phyloP scores from a whole-genome alignment of 352 stramenopile genomes.

The Pseudoperonospora humuli region DNA sequence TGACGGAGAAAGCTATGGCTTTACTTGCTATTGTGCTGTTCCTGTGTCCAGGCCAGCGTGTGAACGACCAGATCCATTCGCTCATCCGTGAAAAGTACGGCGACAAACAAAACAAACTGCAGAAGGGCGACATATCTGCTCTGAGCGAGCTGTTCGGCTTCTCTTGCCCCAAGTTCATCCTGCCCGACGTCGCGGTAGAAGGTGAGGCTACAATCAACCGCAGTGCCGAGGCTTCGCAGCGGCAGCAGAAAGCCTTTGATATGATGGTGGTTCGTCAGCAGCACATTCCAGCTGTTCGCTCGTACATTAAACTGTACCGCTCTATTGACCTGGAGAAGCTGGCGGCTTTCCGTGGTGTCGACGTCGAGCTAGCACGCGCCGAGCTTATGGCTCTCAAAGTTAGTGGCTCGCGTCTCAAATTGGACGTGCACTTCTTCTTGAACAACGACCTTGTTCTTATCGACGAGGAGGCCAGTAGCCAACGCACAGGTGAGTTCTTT shows the following conservation, averaged over 20 bases:
- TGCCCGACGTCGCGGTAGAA: conserved; percentile 60
- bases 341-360: conserved; percentile 83
- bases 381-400: conserved; percentile 82
- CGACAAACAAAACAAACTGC: conserved; percentile 83
- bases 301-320: conserved; percentile 96
- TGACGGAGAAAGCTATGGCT: conserved; percentile 92
- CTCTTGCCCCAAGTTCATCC: conserved; percentile 93
- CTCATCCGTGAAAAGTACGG: conserved; percentile 92
- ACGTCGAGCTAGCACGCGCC: conserved; percentile 52
- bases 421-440: conserved; percentile 81
- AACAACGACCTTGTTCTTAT: conserved; percentile 72
- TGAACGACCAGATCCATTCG: conserved; percentile 81
- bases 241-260: conserved; percentile 84
- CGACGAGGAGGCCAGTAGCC: conserved; percentile 76
- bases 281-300: conserved; percentile 87
- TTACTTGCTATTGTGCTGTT: conserved; percentile 88
- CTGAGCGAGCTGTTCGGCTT: conserved; percentile 90
- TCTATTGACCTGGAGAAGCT: conserved; percentile 94
- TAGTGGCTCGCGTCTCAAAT: conserved; percentile 49
- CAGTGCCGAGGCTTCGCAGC: conserved; percentile 52
- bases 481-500: conserved; percentile 86
- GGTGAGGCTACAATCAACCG: conserved; percentile 49
- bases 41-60: conserved; percentile 80
- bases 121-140: conserved; percentile 71
- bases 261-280: conserved; percentile 86